Percentiles rank a stretch among this genome's conserved stretches.
Evolutionary conservation across 306 rosid species (phyloP).

Genomic region (Fragaria vesca): DNA sequence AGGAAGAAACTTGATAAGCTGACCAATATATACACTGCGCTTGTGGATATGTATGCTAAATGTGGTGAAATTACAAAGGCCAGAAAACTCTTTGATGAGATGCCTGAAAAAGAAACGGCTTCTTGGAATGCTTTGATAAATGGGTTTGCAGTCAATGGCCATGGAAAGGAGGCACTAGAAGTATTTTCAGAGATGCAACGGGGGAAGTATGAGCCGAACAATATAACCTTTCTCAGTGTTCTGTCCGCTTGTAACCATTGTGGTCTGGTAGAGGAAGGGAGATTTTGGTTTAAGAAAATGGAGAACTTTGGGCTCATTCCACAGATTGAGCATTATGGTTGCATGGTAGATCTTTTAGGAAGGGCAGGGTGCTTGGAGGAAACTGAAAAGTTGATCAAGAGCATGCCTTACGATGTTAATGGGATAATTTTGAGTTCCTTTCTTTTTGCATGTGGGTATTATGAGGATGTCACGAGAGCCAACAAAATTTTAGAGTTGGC

Average conservation of each 20-base stretch:
- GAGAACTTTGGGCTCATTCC: conserved; percentile 48
- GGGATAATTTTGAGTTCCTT: conserved; percentile 67
- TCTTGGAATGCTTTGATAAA: conserved; percentile 80
- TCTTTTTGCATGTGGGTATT: conserved; percentile 59
- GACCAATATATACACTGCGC: conserved; percentile 47
- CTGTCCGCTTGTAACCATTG: conserved; percentile 69
- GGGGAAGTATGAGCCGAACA: conserved; percentile 43
- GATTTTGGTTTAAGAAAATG: conserved; percentile 51
- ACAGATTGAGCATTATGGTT: conserved; percentile 74
- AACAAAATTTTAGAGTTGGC: conserved; percentile 52
- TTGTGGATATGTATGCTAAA: conserved; percentile 71
- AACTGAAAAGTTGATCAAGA: conserved; percentile 53
- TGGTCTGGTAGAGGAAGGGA: conserved; percentile 73
- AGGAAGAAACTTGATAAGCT: conserved; percentile 46
- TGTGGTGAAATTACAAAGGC: conserved; percentile 60
- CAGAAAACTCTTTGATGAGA: conserved; percentile 41
- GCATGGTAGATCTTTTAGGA: conserved; percentile 72
- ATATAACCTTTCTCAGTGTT: conserved; percentile 50
- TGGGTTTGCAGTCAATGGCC: conserved; percentile 69
- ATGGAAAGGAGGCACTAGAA: conserved; percentile 58
- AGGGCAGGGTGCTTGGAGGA: conserved; percentile 71
- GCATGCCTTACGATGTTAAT: conserved; percentile 60
- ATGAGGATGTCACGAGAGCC: conserved; percentile 51
- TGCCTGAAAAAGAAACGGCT: conserved; percentile 44
- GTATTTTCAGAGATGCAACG: conserved; percentile 44